Conservation (phyloP, 2,329 filamentous ascomycete species). For the Colletotrichum tanaceti region DNA sequence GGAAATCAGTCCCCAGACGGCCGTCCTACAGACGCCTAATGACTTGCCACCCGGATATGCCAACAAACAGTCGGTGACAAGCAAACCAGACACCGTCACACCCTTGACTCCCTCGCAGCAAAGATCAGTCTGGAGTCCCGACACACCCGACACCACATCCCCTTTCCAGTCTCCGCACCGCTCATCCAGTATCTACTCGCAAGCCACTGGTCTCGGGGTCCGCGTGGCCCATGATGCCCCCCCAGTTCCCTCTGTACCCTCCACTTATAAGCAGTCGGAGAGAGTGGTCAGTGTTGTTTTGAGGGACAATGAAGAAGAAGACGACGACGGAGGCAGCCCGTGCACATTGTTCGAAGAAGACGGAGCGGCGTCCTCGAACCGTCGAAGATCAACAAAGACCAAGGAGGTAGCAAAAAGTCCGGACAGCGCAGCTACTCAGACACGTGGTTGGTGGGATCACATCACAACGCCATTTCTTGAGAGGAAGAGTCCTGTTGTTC, state of each 20-base stretch:
- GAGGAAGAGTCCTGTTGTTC: slow-evolving; percentile 46
- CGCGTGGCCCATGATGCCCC: slow-evolving; percentile 57
- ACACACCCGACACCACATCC: slow-evolving; percentile 64
- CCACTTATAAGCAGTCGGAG: slow-evolving; percentile 53
- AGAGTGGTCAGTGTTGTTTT: slow-evolving; percentile 42
- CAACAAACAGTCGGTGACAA: slow-evolving; percentile 31
- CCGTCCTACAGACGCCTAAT: slow-evolving; percentile 54
- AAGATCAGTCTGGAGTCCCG: slow-evolving; percentile 70
- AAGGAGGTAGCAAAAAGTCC: slow-evolving; percentile 54
- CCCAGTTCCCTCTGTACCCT: slow-evolving; percentile 70
- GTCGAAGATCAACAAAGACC: slow-evolving; percentile 53
- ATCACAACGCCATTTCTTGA: slow-evolving; percentile 76
- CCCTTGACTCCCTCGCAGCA: slow-evolving; percentile 51
- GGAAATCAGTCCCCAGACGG: slow-evolving; percentile 62
- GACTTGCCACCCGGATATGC: slow-evolving; percentile 44
- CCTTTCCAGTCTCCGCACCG: slow-evolving; percentile 57
- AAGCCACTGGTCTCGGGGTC: slow-evolving; percentile 55
- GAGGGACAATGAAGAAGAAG: slow-evolving; percentile 58
- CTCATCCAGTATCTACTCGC: slow-evolving; percentile 72
- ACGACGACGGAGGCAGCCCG: slow-evolving; percentile 67
- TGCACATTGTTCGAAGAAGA: slow-evolving; percentile 80
- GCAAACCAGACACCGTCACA: slow-evolving; percentile 43
- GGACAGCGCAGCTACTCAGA: slow-evolving; percentile 66
- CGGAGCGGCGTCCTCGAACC: slow-evolving; percentile 56
- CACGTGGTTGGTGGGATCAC: slow-evolving; percentile 82